Percentiles rank a stretch among this genome's conserved stretches.
These are phyloP conservation scores for Emmonsia crescens DNA, from an alignment of 2,329 filamentous ascomycete genomes.

Conservation along the genomic window DNA sequence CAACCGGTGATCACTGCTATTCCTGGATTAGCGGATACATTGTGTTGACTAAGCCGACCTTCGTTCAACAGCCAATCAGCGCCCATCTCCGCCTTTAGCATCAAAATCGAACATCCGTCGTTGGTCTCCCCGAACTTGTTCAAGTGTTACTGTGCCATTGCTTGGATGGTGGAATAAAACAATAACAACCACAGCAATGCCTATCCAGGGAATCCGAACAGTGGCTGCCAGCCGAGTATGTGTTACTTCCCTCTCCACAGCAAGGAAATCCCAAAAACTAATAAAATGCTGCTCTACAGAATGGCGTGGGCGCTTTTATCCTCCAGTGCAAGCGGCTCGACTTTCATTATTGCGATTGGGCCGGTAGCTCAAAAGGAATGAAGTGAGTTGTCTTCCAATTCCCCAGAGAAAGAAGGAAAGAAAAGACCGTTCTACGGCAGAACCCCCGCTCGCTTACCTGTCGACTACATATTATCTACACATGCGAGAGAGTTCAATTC, in stretches of 20 bases:
- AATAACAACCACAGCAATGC: constrained; percentile 24
- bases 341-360: constrained; percentile 96
- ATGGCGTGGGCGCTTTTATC: constrained; percentile 93
- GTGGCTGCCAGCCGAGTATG: constrained; percentile 47
- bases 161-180: neutral
- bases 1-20: neutral
- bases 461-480: too few species aligned
- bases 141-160: neutral
- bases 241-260: constrained; percentile 2
- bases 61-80: constrained; percentile 18
- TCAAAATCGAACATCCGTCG: constrained; percentile 8
- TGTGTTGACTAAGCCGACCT: neutral
- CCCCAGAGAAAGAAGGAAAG: neutral
- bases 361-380: constrained; percentile 88
- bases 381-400: constrained; percentile 49
- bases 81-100: neutral
- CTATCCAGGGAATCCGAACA: constrained; percentile 40
- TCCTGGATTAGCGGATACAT: neutral
- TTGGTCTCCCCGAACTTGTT: constrained; percentile 15
- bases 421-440: neutral
- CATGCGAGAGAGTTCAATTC: neutral
- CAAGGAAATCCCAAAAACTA: constrained; percentile 1
- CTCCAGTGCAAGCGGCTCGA: constrained; percentile 93
- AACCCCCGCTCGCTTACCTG: too few species aligned
- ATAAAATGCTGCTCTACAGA: constrained; percentile 43